These are phyloP conservation scores for Boehmeria nivea DNA, from an alignment of 306 rosid species.

Conservation along the genomic window DNA sequence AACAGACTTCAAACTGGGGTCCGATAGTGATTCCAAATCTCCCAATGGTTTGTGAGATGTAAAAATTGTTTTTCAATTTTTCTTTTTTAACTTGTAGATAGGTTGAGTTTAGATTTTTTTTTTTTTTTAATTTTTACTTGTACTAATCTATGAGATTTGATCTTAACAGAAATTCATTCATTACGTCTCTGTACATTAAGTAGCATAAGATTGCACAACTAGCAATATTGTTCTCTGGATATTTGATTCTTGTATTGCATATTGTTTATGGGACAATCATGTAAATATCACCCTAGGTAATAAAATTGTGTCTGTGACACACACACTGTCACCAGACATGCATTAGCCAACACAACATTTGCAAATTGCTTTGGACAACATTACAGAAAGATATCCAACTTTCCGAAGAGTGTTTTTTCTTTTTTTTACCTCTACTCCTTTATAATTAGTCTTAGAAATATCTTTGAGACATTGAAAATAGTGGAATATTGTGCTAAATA, in stretches of 20 bases:
- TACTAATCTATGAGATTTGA: conserved; percentile 9
- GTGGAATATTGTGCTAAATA: too few relatives aligned
- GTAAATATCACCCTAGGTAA: neutral
- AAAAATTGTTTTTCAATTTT: conserved; percentile 14
- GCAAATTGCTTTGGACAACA: too few relatives aligned
- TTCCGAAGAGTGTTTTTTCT: too few relatives aligned
- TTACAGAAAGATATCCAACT: too few relatives aligned
- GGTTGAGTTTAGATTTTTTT: conserved; percentile 8
- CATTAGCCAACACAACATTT: too few relatives aligned
- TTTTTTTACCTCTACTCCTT: too few relatives aligned
- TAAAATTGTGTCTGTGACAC: neutral
- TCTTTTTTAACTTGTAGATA: conserved; percentile 20
- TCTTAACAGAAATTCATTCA: conserved; percentile 6
- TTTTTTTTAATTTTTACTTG: neutral
- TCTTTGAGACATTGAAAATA: too few relatives aligned
- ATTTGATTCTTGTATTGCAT: neutral
- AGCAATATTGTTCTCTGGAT: neutral
- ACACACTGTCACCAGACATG: neutral
- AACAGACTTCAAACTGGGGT: conserved; percentile 48
- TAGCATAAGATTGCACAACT: neutral
- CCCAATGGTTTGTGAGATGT: conserved; percentile 25
- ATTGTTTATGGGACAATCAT: too few relatives aligned
- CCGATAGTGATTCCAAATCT: conserved; percentile 19
- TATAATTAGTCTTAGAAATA: too few relatives aligned
- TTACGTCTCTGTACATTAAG: conserved; percentile 19